A percentile compares a stretch with the other conserved stretches of the same genome.
Evolutionary conservation across 2,329 filamentous ascomycete genomes (phyloP).

Genomic region (Scedosporium aurantiacum): DNA sequence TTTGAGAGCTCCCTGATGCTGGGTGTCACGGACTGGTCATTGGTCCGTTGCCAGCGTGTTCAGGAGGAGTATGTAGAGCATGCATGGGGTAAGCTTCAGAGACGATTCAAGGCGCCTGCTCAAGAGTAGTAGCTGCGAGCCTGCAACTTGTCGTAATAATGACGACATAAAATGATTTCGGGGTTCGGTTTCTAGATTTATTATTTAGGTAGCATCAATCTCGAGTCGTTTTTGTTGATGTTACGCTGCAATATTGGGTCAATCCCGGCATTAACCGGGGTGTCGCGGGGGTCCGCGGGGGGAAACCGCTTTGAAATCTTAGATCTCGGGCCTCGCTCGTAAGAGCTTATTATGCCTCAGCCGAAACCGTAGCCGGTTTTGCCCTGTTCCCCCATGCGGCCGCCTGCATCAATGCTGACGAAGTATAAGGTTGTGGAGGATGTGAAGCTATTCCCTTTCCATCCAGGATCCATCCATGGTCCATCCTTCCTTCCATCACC

Average conservation of each 20-base stretch:
- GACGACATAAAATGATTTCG: background rate
- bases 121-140: too few species aligned
- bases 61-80: slow-evolving; percentile 4
- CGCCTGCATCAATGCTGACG: too few species aligned
- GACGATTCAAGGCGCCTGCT: background rate
- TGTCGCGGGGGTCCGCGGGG: background rate
- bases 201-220: too few species aligned
- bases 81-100: background rate
- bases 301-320: background rate
- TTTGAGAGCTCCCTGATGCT: slow-evolving; percentile 35
- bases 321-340: background rate
- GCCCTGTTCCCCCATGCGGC: too few species aligned
- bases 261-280: background rate
- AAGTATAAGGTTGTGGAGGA: too few species aligned
- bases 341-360: background rate
- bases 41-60: background rate
- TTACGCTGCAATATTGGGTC: background rate
- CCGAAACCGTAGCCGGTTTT: background rate
- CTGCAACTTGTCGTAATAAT: too few species aligned
- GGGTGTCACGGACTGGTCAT: slow-evolving; percentile 3
- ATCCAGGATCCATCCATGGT: too few species aligned
- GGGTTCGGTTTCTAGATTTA: too few species aligned
- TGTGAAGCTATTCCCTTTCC: too few species aligned
- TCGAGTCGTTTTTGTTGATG: too few species aligned
- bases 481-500: too few species aligned